Base-by-base conservation (phyloP, 2,329 filamentous ascomycete genomes). In the Sclerotinia trifoliorum region DNA sequence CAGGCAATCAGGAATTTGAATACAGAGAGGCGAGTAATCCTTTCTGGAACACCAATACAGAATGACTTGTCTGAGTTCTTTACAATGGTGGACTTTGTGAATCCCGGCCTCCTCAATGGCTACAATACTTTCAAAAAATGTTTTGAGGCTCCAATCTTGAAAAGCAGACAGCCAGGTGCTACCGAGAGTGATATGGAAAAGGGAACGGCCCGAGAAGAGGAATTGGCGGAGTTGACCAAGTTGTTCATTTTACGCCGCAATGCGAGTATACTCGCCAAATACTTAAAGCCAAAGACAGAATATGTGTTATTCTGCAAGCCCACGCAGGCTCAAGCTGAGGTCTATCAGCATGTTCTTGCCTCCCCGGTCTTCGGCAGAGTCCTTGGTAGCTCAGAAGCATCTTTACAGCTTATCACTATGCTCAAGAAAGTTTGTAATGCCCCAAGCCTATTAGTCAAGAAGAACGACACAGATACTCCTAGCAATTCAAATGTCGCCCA, bases 1-100 rank as follows among this genome's bases (percentile, higher is more conserved):
- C 90, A 93, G 65, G 93, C 94, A 0, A 98, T 96, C 51, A 86
- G 94, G 63, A 83, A 97, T 0, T 84, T 99, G 1, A 96, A 98
- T 48, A 98, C 95, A 0, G 64, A 70, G 4, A 73, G 71, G 56
- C 64, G 75, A 67, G 71, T 78, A 62, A 75, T 78, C 46, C 65
- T 78, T n/a, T 77, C 76, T n/a, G 95, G 95, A 13, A 99, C 95
- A 0, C 95, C 95, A 0, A 81, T 99, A 0, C 95, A 99, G 72
- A 99, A 99, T 78, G 98, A 98, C 72, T 85, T 99, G 1, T 90
- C 93, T 2, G 95, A 99, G 75, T 82, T 99, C 0, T 99, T 94
- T 92, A 96, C 93, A 0, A 81, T 99, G 11, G 85, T 99, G 0
- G 94, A 99, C 76, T 99, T 99, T 75, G 83, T 98, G 0, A 86